Evolutionary conservation across 169 alveolate genomes (phyloP), one percentile per base, ranked within the genome.

Genomic region (Plasmodium gallinaceum): DNA sequence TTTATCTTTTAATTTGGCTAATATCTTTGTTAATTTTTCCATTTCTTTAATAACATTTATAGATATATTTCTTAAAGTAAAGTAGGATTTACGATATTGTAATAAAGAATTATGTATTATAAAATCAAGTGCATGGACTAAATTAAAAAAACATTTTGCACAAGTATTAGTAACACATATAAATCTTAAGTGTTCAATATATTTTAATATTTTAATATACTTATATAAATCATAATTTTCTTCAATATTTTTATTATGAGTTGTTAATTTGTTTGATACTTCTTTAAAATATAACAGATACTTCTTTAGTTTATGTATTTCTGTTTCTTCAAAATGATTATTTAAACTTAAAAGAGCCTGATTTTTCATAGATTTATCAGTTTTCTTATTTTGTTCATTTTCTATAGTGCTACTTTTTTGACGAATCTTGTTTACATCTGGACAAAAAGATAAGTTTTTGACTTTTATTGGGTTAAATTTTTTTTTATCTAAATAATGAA

Each of bases 261-360:
- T 12, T n/a, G 64, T 54, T 54, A 54, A 54, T 10, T 8, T 10
- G 7, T 22, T 8, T 54, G n/a, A 54, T 54, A 54, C 12, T 54
- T 54, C 64, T 54, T 54, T 54, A 54, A 54, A 54, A 22, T 54
- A 54, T 54, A 54, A 54, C 12, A 54, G 12, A 54, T 10, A 54
- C 3, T 22, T 54, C 12, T 54, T 54, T 6, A 54, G 64, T 2
- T 54, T 54, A 54, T 54, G 8, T 54, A 54, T 10, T 16, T 54
- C n/a, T n/a, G 7, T 18, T 54, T 16, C 64, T 16, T n/a, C 20
- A 8, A 54, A 54, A 54, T 54, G 64, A 54, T 54, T 22, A 12
- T 54, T 22, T 16, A 54, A 16, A 54, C 64, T 54, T 54, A 54
- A 54, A 12, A 54, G n/a, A 54, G 8, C 64, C 8, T 54, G 20